Base-by-base conservation (phyloP, 371 early-diverging fungal species). In the Basidiobolus meristosporus region DNA sequence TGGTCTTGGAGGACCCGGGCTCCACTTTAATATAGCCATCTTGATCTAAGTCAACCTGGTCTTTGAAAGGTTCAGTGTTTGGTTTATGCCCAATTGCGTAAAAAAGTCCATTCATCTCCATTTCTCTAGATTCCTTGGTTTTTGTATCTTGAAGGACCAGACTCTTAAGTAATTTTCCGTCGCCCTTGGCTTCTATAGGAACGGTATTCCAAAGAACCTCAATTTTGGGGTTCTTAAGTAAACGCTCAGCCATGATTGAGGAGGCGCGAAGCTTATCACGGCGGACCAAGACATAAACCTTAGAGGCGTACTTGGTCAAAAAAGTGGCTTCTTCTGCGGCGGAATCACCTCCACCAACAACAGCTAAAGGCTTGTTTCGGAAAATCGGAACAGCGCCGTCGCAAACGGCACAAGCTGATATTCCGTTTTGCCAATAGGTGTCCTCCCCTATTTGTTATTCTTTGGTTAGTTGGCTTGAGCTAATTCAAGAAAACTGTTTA, bases 361-460 rank as follows among this genome's bases (percentile, higher is more conserved):
- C 97, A 38, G 76, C 82, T 46, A 87, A 55, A 31, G 79, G 82
- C 70, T 92, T 88, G 63, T 91, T 79, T 44, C 84, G 77, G 69
- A 90, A 96, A 46, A 97, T 89, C 22, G 96, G 96, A 14, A 82
- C 87, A 44, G 92, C 95, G 59, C 77, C 99, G 62, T 99, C 99
- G 71, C 99, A 99, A 28, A 97, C 97, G 33, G 99, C 99, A 60
- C 99, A 99, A 15, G 99, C 97, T 44, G 90, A 90, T 57, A 99
- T 95, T 54, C 99, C 99, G 20, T 75, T 70, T 54, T 88, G 82
- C 93, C 93, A 93, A 65, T 73, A 84, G 41, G 52, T 63, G 31
- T 83, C 85, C 51, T 88, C 90, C 31, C 82, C 82, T 26, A 26
- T n/a, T n/a, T n/a, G n/a, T n/a, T n/a, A n/a, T n/a, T n/a, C n/a